Conservation (phyloP, 768 basidiomycete species). For the Boletus subcaerulescens region DNA sequence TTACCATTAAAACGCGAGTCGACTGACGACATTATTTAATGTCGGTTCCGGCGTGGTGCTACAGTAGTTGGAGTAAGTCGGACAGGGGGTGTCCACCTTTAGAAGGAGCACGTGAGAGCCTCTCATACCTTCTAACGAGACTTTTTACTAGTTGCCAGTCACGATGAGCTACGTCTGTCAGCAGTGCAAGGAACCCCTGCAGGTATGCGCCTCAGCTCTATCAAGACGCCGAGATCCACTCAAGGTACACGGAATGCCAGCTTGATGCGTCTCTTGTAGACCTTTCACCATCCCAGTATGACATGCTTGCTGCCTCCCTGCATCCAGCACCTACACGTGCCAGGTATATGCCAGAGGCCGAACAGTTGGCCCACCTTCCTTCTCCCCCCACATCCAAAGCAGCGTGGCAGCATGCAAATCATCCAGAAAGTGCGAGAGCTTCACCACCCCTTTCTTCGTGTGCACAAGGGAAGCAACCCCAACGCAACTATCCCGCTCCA, state of each 20-base stretch:
- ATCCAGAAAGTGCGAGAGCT: constrained; percentile 31
- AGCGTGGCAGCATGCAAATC: constrained; percentile 61
- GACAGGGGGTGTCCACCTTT: too few relatives aligned
- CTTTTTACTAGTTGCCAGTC: too few relatives aligned
- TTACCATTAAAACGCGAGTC: too few relatives aligned
- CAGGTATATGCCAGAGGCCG: constrained; percentile 38
- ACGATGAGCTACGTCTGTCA: constrained; percentile 64
- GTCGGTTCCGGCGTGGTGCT: too few relatives aligned
- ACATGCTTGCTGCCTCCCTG: constrained; percentile 72
- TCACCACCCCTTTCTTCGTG: constrained; percentile 48
- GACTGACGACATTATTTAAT: too few relatives aligned
- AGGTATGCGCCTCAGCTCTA: constrained; percentile 43
- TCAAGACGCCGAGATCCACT: constrained; percentile 4
- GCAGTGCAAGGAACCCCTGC: constrained; percentile 88
- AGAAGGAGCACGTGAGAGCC: neutral
- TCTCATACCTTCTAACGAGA: too few relatives aligned
- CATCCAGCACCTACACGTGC: constrained; percentile 50
- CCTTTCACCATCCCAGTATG: constrained; percentile 82
- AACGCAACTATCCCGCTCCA: constrained; percentile 52
- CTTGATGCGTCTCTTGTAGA: constrained; percentile 91
- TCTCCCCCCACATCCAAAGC: constrained; percentile 52
- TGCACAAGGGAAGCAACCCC: constrained; percentile 59
- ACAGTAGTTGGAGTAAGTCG: too few relatives aligned
- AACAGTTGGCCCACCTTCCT: constrained; percentile 47
- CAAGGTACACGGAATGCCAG: constrained; percentile 32